These are phyloP conservation scores for Pseudonitzschia pungens DNA, from an alignment of 108 stramenopile genomes.

Conservation along the genomic window DNA sequence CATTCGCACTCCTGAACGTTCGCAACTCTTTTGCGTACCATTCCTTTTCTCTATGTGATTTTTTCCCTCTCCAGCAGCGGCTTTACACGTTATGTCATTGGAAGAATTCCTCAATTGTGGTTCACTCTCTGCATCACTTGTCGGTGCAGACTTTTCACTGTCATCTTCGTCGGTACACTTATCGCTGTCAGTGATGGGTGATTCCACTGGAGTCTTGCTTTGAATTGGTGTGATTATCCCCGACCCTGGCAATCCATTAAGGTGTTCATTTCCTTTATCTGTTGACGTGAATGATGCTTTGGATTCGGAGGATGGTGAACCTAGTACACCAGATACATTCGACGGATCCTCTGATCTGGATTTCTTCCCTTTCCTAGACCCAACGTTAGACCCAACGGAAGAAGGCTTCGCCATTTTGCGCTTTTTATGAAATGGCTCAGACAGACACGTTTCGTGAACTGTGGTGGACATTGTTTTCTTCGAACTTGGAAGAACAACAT, in stretches of 20 bases:
- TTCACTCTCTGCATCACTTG: too few species aligned
- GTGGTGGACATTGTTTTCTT: too few species aligned
- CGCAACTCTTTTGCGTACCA: too few species aligned
- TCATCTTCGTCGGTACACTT: too few species aligned
- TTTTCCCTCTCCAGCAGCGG: too few species aligned
- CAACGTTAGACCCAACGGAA: background rate
- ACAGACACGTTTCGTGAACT: too few species aligned
- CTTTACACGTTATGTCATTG: too few species aligned
- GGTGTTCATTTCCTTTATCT: background rate
- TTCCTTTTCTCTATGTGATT: too few species aligned
- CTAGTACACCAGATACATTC: background rate
- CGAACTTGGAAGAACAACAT: background rate
- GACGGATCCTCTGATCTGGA: background rate
- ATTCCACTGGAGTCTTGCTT: background rate
- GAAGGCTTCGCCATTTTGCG: background rate
- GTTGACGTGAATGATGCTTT: background rate
- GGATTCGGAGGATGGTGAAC: conserved; percentile 3
- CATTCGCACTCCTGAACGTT: too few species aligned
- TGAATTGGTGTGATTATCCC: background rate
- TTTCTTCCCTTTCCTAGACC: background rate
- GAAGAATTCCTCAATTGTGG: too few species aligned
- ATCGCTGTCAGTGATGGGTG: background rate
- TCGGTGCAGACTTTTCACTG: too few species aligned
- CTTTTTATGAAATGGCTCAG: too few species aligned
- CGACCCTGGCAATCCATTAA: background rate